A percentile compares a stretch with the other conserved stretches of the same genome.
Conservation (phyloP, 192 early-diverging fungal species). For the Umbelopsis sp. region DNA sequence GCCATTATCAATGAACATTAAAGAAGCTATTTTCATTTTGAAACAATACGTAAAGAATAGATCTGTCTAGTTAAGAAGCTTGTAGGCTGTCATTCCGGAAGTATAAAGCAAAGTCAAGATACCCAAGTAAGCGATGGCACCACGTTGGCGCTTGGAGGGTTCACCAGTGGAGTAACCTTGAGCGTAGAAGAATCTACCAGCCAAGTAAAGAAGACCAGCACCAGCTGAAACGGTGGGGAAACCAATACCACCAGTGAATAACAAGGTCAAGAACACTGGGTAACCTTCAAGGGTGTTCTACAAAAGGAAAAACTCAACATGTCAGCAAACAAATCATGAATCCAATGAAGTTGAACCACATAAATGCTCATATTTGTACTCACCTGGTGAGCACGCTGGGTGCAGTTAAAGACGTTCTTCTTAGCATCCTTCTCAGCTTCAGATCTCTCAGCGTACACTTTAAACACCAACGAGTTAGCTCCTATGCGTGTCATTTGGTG, state of each 20-base stretch:
- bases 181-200: constrained; percentile 55
- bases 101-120: constrained; percentile 50
- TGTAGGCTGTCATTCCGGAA: constrained; percentile 39
- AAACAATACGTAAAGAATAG: neutral
- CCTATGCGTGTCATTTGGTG: neutral
- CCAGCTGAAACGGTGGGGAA: constrained; percentile 57
- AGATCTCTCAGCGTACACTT: constrained; percentile 58
- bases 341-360: neutral
- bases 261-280: constrained; percentile 53
- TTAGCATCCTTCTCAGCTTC: constrained; percentile 64
- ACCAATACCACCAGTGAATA: constrained; percentile 52
- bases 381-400: constrained; percentile 58
- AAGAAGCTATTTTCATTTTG: neutral
- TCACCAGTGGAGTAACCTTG: constrained; percentile 60
- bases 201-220: constrained; percentile 50
- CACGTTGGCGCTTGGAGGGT: constrained; percentile 55
- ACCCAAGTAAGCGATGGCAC: constrained; percentile 55
- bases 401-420: constrained; percentile 76
- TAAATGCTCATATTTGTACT: neutral
- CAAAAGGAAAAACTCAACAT: neutral
- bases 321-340: neutral
- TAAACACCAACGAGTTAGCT: neutral
- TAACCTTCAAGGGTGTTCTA: constrained; percentile 70
- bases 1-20: neutral
- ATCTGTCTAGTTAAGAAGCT: constrained; percentile 20